phyloP scores from a whole-genome alignment of 1,284 basidiomycete species.

The Puccinia hordei region DNA sequence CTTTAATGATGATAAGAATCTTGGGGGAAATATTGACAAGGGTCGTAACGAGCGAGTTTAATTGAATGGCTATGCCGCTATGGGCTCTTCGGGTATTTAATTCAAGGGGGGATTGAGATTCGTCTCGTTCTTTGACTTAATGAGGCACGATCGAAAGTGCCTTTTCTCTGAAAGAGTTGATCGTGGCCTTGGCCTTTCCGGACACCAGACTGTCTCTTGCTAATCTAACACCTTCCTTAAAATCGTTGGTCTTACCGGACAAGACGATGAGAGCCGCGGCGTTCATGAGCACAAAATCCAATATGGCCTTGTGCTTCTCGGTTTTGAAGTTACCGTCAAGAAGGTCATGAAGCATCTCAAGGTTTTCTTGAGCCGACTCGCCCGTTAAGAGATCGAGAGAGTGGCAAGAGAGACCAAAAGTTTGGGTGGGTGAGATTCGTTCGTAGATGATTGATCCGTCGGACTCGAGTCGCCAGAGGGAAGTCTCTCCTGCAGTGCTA shows the following conservation, averaged over 20 bases:
- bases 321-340: slow-evolving; percentile 61
- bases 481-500: slow-evolving; percentile 85
- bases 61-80: background rate
- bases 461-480: slow-evolving; percentile 64
- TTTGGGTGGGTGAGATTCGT: background rate
- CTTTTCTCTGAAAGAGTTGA: slow-evolving; percentile 63
- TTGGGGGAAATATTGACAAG: background rate
- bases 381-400: slow-evolving; percentile 25
- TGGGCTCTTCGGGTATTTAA: background rate
- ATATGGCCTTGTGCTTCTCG: slow-evolving; percentile 63
- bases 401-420: slow-evolving; percentile 34
- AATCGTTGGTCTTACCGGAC: slow-evolving; percentile 71
- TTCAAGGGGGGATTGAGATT: no score
- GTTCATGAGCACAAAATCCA: slow-evolving; percentile 83
- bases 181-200: slow-evolving; percentile 74
- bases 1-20: background rate
- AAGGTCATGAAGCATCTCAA: slow-evolving; percentile 67
- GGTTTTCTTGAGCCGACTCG: slow-evolving; percentile 70
- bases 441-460: background rate
- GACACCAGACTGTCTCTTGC: slow-evolving; percentile 73
- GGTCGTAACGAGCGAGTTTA: background rate
- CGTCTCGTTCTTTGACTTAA: no score
- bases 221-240: slow-evolving; percentile 71
- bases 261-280: slow-evolving; percentile 79
- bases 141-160: background rate